Percentiles rank a stretch among this genome's conserved stretches.
These are phyloP conservation scores for Suhomyces ambrosiae DNA, from an alignment of 1,139 yeast species.

Conservation along the genomic window DNA sequence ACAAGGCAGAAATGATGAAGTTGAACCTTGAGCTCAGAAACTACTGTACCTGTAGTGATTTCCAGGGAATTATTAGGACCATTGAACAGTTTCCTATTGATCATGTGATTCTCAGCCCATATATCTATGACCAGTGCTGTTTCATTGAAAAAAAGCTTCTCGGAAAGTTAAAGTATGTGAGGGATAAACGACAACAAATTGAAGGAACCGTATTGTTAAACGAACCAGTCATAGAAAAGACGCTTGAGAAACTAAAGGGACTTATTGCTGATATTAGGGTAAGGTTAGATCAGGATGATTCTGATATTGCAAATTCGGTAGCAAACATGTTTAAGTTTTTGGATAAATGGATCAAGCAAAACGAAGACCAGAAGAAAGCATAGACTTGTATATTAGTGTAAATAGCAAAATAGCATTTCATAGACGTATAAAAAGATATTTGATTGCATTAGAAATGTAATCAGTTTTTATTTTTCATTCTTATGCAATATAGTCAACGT, in stretches of 20 bases:
- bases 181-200: slow-evolving; percentile 6
- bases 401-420: slow-evolving; percentile 4
- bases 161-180: slow-evolving; percentile 15
- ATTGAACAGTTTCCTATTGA: slow-evolving; percentile 36
- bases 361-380: slow-evolving; percentile 1
- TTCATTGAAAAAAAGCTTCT: slow-evolving; percentile 30
- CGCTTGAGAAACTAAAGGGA: slow-evolving; percentile 23
- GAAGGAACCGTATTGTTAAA: neutral
- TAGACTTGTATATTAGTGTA: slow-evolving; percentile 9
- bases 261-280: slow-evolving; percentile 39
- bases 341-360: slow-evolving; percentile 26
- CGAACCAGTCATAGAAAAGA: neutral
- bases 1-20: slow-evolving; percentile 28
- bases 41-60: slow-evolving; percentile 23
- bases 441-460: no score
- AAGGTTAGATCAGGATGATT: slow-evolving; percentile 34
- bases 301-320: slow-evolving; percentile 24
- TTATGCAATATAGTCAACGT: no score
- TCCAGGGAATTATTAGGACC: slow-evolving; percentile 20
- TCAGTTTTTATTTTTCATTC: no score
- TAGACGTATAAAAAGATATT: neutral
- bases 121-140: slow-evolving; percentile 35
- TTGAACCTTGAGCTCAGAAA: slow-evolving; percentile 29
- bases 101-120: slow-evolving; percentile 37
- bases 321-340: slow-evolving; percentile 28